These are phyloP conservation scores for Trifolium subterraneum DNA, from an alignment of 306 rosid genomes.

Conservation along the genomic window DNA sequence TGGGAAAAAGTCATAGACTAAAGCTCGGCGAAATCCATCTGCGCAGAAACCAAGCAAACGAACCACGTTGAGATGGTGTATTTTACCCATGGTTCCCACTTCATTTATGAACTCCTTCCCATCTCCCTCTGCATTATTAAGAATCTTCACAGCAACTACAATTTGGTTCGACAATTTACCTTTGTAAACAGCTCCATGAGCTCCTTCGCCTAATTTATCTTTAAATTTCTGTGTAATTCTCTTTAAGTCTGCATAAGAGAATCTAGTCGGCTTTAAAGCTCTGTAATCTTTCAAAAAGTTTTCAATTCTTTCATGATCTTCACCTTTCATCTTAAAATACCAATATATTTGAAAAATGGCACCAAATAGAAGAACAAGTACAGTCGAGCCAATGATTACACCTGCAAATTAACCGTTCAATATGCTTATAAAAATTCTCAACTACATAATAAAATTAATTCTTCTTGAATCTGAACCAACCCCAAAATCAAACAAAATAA, in stretches of 20 bases:
- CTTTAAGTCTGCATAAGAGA: neutral
- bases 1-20: neutral
- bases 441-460: no score
- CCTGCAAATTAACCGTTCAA: neutral
- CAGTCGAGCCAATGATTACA: neutral
- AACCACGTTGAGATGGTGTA: neutral
- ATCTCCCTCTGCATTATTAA: neutral
- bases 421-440: no score
- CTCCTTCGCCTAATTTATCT: neutral
- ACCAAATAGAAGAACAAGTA: neutral
- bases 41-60: neutral
- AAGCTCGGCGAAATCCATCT: neutral
- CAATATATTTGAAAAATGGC: neutral
- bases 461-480: no score
- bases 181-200: neutral
- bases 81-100: neutral
- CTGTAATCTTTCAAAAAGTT: neutral
- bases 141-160: neutral
- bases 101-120: neutral
- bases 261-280: slow-evolving; percentile 4
- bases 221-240: neutral
- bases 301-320: neutral
- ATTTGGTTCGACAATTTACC: neutral
- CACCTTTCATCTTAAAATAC: neutral
- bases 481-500: neutral